Percentiles rank a stretch among this genome's conserved stretches.
These are phyloP conservation scores for Cytospora mali DNA, from an alignment of 2,329 filamentous ascomycete species.

Conservation along the genomic window DNA sequence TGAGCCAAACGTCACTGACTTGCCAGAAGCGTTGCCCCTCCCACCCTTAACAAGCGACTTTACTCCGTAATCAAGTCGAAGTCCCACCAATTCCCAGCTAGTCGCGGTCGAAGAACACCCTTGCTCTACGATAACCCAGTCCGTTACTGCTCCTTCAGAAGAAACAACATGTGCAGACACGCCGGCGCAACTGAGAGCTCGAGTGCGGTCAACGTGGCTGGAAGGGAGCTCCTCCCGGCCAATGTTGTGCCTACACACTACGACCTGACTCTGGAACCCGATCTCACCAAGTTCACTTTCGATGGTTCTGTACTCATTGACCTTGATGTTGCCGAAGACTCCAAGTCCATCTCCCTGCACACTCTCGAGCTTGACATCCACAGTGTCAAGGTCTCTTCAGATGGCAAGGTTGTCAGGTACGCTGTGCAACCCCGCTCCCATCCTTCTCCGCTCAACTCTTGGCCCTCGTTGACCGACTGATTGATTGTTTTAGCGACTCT, in stretches of 20 bases:
- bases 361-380: constrained; percentile 84
- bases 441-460: constrained; percentile 14
- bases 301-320: constrained; percentile 84
- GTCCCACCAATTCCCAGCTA: constrained; percentile 19
- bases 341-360: constrained; percentile 84
- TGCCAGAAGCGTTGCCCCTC: constrained; percentile 18
- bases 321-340: constrained; percentile 82
- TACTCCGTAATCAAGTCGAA: constrained; percentile 25
- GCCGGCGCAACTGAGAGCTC: constrained; percentile 40
- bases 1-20: constrained; percentile 21
- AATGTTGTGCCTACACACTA: constrained; percentile 95
- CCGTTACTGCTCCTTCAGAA: constrained; percentile 74
- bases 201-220: constrained; percentile 43
- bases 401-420: constrained; percentile 55
- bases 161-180: constrained; percentile 69
- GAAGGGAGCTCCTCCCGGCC: constrained; percentile 83
- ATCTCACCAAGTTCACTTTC: constrained; percentile 86
- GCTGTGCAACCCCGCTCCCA: constrained; percentile 21
- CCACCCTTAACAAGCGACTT: constrained; percentile 20
- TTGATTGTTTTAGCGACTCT: constrained; percentile 54
- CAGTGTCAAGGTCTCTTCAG: constrained; percentile 67
- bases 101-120: constrained; percentile 24
- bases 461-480: constrained; percentile 18
- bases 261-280: constrained; percentile 85
- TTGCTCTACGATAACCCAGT: constrained; percentile 29